phyloP scores from a whole-genome alignment of 805 yeast species.

The Clavispora asparagi region DNA sequence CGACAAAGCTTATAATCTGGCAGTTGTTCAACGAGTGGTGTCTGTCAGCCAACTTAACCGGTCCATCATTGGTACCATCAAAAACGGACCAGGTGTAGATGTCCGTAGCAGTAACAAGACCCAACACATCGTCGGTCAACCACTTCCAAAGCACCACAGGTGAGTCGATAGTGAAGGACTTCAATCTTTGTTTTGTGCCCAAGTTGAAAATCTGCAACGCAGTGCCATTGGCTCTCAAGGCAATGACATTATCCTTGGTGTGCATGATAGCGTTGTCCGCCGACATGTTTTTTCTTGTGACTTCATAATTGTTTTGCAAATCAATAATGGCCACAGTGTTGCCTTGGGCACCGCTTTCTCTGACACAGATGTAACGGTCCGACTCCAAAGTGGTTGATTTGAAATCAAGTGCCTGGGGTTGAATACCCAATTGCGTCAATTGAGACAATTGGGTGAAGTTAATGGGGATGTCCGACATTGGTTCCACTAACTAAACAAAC shows the following conservation, averaged over 20 bases:
- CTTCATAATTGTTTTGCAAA: conserved; percentile 68
- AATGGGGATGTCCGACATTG: conserved; percentile 72
- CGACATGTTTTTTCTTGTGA: conserved; percentile 87
- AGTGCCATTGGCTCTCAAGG: conserved; percentile 93
- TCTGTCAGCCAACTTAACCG: conserved; percentile 73
- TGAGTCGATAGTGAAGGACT: conserved; percentile 78
- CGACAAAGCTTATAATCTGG: conserved; percentile 87
- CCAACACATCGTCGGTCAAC: conserved; percentile 69
- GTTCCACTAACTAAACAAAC: neutral
- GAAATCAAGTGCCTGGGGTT: conserved; percentile 80
- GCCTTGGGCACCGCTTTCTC: conserved; percentile 58
- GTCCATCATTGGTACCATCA: conserved; percentile 76
- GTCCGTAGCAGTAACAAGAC: conserved; percentile 75
- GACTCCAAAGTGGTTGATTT: conserved; percentile 93
- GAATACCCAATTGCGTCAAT: conserved; percentile 80
- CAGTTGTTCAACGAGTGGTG: conserved; percentile 73
- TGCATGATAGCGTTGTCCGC: conserved; percentile 98
- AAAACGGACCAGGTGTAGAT: conserved; percentile 79
- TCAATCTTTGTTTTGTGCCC: conserved; percentile 80
- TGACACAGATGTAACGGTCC: conserved; percentile 80
- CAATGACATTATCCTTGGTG: conserved; percentile 82
- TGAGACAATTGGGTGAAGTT: conserved; percentile 94
- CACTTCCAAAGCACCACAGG: conserved; percentile 96
- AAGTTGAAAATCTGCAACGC: conserved; percentile 92
- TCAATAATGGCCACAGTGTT: conserved; percentile 95